These are phyloP conservation scores for Nigrograna mackinnonii DNA, from an alignment of 2,329 filamentous ascomycete species.

Conservation along the genomic window DNA sequence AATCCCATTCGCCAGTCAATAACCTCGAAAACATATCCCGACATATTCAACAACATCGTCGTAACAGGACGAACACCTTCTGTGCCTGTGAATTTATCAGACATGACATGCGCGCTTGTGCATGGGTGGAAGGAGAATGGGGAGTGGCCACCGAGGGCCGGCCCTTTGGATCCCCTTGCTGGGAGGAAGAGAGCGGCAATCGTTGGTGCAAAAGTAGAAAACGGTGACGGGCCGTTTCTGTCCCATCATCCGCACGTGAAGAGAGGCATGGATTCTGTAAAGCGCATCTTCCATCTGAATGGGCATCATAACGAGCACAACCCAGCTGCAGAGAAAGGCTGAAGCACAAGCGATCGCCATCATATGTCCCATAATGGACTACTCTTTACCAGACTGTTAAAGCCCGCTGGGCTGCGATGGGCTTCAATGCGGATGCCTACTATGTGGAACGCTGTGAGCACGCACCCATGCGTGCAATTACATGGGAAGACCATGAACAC, in stretches of 20 bases:
- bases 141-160: constrained; percentile 80
- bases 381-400: too few relatives aligned
- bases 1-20: constrained; percentile 82
- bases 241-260: constrained; percentile 44
- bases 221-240: constrained; percentile 31
- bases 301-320: constrained; percentile 13
- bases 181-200: constrained; percentile 37
- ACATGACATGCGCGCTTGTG: constrained; percentile 80
- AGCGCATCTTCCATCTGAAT: constrained; percentile 46
- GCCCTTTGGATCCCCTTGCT: constrained; percentile 51
- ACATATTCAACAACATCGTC: constrained; percentile 89
- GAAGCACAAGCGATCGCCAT: too few relatives aligned
- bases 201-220: constrained; percentile 14
- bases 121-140: constrained; percentile 91
- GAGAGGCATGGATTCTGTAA: constrained; percentile 49
- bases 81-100: constrained; percentile 83
- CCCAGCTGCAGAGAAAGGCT: neutral
- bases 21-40: constrained; percentile 71
- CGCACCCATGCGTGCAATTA: too few relatives aligned
- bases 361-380: too few relatives aligned
- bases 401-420: too few relatives aligned
- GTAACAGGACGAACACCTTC: constrained; percentile 78
- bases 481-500: too few relatives aligned
- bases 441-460: too few relatives aligned
- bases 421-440: too few relatives aligned